Base-by-base conservation (phyloP, 345 rosid species). In the Erysimum cheiranthoides region DNA sequence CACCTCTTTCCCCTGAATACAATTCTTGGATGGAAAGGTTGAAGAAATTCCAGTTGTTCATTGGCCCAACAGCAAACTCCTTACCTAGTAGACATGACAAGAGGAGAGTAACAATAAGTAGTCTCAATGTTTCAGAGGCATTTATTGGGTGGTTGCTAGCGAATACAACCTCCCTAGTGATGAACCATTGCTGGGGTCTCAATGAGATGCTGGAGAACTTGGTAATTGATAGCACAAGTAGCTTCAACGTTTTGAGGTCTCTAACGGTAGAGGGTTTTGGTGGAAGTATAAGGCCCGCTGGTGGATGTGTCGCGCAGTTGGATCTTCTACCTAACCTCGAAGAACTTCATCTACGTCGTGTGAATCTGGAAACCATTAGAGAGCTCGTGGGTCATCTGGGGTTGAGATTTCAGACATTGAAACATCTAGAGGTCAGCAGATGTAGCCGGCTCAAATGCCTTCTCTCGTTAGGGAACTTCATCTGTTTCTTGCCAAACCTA, bases 301-400 rank as follows among this genome's bases (percentile, higher is more conserved):
- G 76, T 47, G 81, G 84, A 73, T 77, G 81, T 73, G 76, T 73
- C 0, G 80, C 84, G 11, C 76, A 73, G 11, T 51, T 57, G 5
- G 81, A 81, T 61, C 78, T 81, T 31, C 39, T 81, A 5, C 81
- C 84, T 61, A 73, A 81, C 46, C 65, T 81, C 9, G 84, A 81
- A 72, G 84, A 77, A 62, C 84, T 81, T 62, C 72, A 68, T 76
- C 76, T 81, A 40, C 81, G 53, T 40, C 46, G 76, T 77, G 78
- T 81, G 5, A 54, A 77, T 17, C 42, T 81, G 17, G 78, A 64
- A 63, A 73, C 63, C 54, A 81, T 73, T 69, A 69, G 73, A 27
- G 79, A 49, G 59, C 66, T 77, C 2, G 78, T 72, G 38, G 79
- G 75, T 64, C 69, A 69, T 68, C 68, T 76, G 11, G 81, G 81